Evolutionary conservation across 169 alveolate species (phyloP), one percentile per base, ranked within the genome.

Genomic region (Eimeria praecox): DNA sequence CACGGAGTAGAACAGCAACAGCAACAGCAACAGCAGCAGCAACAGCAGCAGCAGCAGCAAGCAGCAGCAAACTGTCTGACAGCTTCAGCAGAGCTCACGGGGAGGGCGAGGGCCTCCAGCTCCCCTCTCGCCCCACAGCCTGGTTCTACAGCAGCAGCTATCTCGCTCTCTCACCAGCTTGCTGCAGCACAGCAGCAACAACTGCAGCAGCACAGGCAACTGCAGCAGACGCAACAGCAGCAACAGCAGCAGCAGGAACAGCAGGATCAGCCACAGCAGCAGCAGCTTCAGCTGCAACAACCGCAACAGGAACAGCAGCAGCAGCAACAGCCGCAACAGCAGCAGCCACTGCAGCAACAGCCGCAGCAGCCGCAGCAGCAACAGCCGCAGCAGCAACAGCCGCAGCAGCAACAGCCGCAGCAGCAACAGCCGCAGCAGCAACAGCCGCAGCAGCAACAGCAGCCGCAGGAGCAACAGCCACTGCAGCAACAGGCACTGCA

Each of bases 121-220:
- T 4, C 75, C 3, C 18, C 52, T 33, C 12, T 30, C 49, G 49
- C 75, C 9, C 42, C 77, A 54, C 91, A 22, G 30, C 27, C 77
- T 52, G 75, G n/a, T 52, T 59, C 52, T 30, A n/a, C 24, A 12
- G 89, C 89, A 40, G 66, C 49, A 40, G 49, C 46, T 52, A n/a
- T n/a, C n/a, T n/a, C n/a, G n/a, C n/a, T n/a, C n/a, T 56, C 73
- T 18, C 91, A 73, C 18, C 91, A 83, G 91, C 91, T 54, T 18
- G 91, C 75, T 30, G 46, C 54, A 12, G 69, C 75, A 54, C 77
- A 83, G 46, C 77, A 83, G 62, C 88, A 78, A 35, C 85, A n/a
- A n/a, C n/a, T n/a, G n/a, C n/a, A n/a, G n/a, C n/a, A n/a, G n/a
- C 30, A 40, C 85, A 75, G 49, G 52, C 12, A n/a, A n/a, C n/a